Base-by-base conservation (phyloP, 495 filamentous ascomycete species). In the Aspergillus bertholletiae region DNA sequence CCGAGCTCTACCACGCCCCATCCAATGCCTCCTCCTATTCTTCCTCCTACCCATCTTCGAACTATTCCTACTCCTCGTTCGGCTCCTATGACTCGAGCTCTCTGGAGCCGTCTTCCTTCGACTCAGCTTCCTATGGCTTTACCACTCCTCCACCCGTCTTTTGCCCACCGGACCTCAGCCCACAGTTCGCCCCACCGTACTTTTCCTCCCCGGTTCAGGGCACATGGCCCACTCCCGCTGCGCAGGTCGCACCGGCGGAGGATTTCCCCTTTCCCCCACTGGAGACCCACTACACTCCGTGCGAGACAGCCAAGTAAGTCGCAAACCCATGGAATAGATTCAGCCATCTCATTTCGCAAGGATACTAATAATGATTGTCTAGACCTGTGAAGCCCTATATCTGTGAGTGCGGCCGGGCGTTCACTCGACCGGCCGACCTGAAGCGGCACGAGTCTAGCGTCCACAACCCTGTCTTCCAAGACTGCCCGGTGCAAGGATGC, bases 401-500 rank as follows among this genome's bases (percentile, higher is more conserved):
- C 7, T 69, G 76, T 56, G 58, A 69, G 50, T 83, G 80, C 61
- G 66, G 65, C 39, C 76, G 69, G 51, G 62, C 67, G 18, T 82
- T 81, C 65, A 77, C 74, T 9, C 77, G 81, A 47, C 65, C 71
- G 26, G 78, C 79, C 26, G 81, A 85, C 56, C 64, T 83, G 22
- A 76, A 79, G 56, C 76, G 82, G 12, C 81, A 85, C 56, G 68
- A 77, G 51, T 64, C 71, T 13, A 78, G 73, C 51, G 75, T 78
- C 9, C 82, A 85, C 59, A 70, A 72, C 49, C 74, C 74, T 9
- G 84, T 89, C 49, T 80, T 84, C 44, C 79, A 90, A 41, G 82
- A 87, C 67, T 97, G 92, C 58, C 89, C 90, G 0, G 81, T 89
- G 54, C 60, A 70, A n/a, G 82, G 85, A 65, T 96, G 92, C 76